Base-by-base conservation (phyloP, 345 rosid genomes). In the Eucalyptus regnans region DNA sequence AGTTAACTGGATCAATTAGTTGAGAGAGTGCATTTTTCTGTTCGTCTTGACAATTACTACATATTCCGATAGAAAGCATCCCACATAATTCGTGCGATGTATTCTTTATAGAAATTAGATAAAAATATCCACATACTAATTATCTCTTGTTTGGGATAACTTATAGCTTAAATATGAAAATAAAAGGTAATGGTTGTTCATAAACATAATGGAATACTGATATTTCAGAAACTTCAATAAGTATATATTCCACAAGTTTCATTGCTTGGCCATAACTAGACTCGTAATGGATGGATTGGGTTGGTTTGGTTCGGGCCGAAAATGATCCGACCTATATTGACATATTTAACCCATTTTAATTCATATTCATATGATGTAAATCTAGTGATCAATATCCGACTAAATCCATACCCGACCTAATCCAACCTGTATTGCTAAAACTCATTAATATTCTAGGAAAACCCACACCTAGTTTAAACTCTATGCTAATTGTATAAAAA, bases 361-460 rank as follows among this genome's bases (percentile, higher is more conserved):
- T 1, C 1, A 51, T 51, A 51, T 51, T 3, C 54, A 51, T 17
- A 2, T 51, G 7, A 2, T 51, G 54, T 51, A 51, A 17, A 16
- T 17, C 22, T 51, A 51, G 22, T 51, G 4, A 51, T 16, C 0
- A 51, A 51, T 51, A 51, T 0, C 0, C 4, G 3, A 17, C 54
- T 51, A 7, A 51, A 51, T 17, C 22, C 0, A 17, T 17, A 1
- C 2, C 1, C 2, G 1, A 51, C 54, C 2, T 1, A 0, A 51
- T 22, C 2, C 22, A 0, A 51, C 0, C 0, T 1, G 2, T 51
- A 51, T 51, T 51, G 1, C 22, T 51, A 51, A 51, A 51, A 51
- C 8, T 16, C 22, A 51, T 16, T 51, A 16, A 51, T 51, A 51
- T 51, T 51, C 1, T 16, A 16, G 54, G 54, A 51, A 51, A 51